Evolutionary conservation across 2,329 filamentous ascomycete genomes (phyloP), one percentile per base, ranked within the genome.

Genomic region (Pseudogymnoascus sp.): DNA sequence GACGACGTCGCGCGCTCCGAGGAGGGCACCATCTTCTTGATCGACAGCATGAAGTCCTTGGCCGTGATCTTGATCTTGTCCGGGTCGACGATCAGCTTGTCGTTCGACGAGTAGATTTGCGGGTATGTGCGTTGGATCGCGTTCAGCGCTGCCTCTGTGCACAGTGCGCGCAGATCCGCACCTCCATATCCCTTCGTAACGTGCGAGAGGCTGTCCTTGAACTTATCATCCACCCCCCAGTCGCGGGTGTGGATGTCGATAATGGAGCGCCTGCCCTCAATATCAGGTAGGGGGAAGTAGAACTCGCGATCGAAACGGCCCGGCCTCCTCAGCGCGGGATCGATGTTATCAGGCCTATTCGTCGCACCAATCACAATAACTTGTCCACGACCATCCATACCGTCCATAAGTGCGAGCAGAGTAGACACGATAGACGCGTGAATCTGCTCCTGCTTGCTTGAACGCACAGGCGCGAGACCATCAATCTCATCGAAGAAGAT

Each of bases 401-500:
- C 92, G 74, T 97, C 92, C 92, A 97, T 97, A 70, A 97, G 77
- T 0, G 92, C 92, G 64, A 97, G 79, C n/a, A 97, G 78, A 1
- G 92, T 97, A 1, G 92, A 95, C 12, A 97, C 93, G 66, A 99
- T 99, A 2, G 93, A 97, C 5, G 94, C 92, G 75, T 99, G 94
- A 64, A 97, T 97, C 76, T 99, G 94, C 73, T 99, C 94, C 76
- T 97, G 93, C 75, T 97, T 97, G 76, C 93, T 97, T 11, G 94
- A 97, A 69, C 94, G 85, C 35, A 97, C 94, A 60, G 94, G 95
- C 2, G 94, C 94, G 66, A 99, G 81, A 62, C 94, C 94, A 76
- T 99, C 94, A 68, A 99, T 99, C 75, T 99, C 94, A 73, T 99
- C 94, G 69, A 99, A 97, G 79, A 99, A 99, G 74, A 99, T 99